These are phyloP conservation scores for Penicillium desertorum DNA, from an alignment of 495 filamentous ascomycete species.

Conservation along the genomic window DNA sequence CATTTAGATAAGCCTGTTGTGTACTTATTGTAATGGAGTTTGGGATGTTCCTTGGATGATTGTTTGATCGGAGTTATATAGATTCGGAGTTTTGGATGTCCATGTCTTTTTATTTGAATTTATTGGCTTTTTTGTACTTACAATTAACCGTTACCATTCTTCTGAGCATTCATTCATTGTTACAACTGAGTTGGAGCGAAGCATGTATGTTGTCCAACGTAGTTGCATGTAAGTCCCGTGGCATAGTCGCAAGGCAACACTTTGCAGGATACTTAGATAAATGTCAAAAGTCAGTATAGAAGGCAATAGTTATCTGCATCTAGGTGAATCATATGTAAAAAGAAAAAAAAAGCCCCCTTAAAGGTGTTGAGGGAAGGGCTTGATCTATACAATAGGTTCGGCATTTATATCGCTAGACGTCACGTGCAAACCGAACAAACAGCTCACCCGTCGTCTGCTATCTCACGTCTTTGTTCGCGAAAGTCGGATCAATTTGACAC, in stretches of 20 bases:
- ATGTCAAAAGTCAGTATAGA: neutral
- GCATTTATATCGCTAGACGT: neutral
- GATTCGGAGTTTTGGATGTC: neutral
- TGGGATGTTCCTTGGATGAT: neutral
- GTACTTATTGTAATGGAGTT: neutral
- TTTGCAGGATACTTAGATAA: neutral
- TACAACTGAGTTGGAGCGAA: neutral
- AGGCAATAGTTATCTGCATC: neutral
- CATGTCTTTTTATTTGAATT: neutral
- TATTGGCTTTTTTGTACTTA: neutral
- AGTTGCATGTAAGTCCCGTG: neutral
- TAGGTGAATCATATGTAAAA: neutral
- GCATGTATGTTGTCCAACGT: neutral
- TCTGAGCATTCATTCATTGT: neutral
- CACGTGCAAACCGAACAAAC: conserved; percentile 1
- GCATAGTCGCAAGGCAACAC: neutral
- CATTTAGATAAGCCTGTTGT: neutral
- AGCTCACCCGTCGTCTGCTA: conserved; percentile 3
- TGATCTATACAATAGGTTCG: neutral
- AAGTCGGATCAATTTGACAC: conserved; percentile 5
- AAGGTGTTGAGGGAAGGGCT: neutral
- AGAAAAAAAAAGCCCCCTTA: neutral
- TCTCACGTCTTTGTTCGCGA: neutral
- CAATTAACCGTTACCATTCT: neutral
- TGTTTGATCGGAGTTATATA: neutral